These are phyloP conservation scores for Podospora pseudocomata DNA, from an alignment of 495 filamentous ascomycete species.

Conservation along the genomic window DNA sequence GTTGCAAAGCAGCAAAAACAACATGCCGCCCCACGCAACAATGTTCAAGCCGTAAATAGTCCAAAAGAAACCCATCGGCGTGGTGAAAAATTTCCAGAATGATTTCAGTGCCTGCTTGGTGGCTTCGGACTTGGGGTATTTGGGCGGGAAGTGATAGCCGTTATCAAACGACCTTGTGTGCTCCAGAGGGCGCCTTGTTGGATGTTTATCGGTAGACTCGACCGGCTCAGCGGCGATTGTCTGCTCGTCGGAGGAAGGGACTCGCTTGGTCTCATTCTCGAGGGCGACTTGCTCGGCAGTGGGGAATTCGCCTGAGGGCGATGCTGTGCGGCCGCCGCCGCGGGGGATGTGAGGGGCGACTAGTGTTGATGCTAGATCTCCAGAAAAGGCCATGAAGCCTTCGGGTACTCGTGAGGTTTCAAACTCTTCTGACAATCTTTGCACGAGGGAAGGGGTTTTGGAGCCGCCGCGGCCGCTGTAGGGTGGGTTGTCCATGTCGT, in stretches of 20 bases:
- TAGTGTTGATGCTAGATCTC: constrained; percentile 32
- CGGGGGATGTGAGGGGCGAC: constrained; percentile 8
- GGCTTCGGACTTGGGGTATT: constrained; percentile 58
- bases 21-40: constrained; percentile 86
- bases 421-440: constrained; percentile 45
- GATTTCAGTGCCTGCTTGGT: constrained; percentile 53
- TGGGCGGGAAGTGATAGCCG: constrained; percentile 68
- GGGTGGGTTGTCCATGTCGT: neutral
- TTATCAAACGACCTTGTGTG: constrained; percentile 42
- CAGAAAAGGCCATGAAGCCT: constrained; percentile 54
- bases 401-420: constrained; percentile 46
- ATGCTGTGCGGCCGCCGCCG: neutral
- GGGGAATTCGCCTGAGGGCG: neutral
- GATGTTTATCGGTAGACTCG: neutral
- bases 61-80: constrained; percentile 68
- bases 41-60: constrained; percentile 76
- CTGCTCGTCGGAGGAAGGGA: constrained; percentile 1
- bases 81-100: constrained; percentile 53
- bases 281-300: neutral
- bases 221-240: neutral
- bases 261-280: neutral
- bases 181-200: neutral
- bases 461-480: constrained; percentile 16
- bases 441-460: constrained; percentile 32
- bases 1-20: constrained; percentile 76